Evolutionary conservation across 306 rosid genomes (phyloP).

Genomic region (Fragaria nilgerrensis): DNA sequence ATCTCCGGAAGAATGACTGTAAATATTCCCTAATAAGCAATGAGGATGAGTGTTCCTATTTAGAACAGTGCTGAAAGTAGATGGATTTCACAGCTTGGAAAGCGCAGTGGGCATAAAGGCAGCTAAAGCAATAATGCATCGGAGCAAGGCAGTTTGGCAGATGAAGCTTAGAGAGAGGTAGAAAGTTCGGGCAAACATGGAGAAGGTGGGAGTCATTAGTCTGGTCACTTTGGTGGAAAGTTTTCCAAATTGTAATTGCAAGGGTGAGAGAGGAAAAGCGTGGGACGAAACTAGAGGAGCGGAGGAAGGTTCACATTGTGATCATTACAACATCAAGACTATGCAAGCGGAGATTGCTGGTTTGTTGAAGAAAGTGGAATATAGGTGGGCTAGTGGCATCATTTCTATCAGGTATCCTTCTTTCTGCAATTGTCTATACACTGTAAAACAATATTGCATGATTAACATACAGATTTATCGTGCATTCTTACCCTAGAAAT

Average conservation of each 20-base stretch:
- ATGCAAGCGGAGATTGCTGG: conserved; percentile 79
- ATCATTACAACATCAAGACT: conserved; percentile 69
- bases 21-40: too few species aligned
- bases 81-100: too few species aligned
- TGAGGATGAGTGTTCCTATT: too few species aligned
- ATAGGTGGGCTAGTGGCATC: neutral
- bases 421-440: neutral
- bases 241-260: neutral
- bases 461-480: too few species aligned
- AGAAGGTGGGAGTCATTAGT: too few species aligned
- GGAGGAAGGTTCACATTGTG: conserved; percentile 67
- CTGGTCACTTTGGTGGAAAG: neutral
- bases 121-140: too few species aligned
- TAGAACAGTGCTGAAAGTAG: too few species aligned
- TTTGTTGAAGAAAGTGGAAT: conserved; percentile 83
- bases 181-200: neutral
- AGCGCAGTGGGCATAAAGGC: too few species aligned
- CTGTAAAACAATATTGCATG: too few species aligned
- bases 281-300: conserved; percentile 69
- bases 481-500: neutral
- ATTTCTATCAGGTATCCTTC: neutral
- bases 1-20: too few species aligned
- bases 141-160: neutral
- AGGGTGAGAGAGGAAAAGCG: conserved; percentile 46
- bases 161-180: neutral